Conservation (phyloP, 331 rosid genomes). For the Saraca asoca region DNA sequence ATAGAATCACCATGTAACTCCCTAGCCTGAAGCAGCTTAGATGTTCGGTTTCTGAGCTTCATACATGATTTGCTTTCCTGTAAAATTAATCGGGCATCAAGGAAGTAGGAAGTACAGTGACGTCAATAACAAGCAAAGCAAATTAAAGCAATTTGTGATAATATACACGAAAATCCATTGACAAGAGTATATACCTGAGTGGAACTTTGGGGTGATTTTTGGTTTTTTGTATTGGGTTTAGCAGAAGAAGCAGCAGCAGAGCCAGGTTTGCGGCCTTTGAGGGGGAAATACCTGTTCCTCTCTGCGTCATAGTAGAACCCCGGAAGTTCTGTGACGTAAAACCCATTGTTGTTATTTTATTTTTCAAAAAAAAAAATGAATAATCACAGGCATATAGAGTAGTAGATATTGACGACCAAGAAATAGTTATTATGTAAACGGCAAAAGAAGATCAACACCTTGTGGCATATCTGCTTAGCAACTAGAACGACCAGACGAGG, state of each 20-base stretch:
- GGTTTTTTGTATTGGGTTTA: slow-evolving; percentile 29
- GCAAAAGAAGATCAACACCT: too few species aligned
- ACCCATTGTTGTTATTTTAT: too few species aligned
- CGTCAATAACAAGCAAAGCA: not conserved
- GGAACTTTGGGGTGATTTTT: slow-evolving; percentile 28
- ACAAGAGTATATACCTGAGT: slow-evolving; percentile 43
- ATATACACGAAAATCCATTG: too few species aligned
- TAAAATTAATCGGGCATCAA: slow-evolving; percentile 2
- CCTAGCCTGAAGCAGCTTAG: slow-evolving; percentile 70
- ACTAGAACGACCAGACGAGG: too few species aligned
- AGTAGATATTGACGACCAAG: too few species aligned
- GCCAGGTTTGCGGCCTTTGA: slow-evolving; percentile 87
- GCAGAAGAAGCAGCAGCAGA: slow-evolving; percentile 44
- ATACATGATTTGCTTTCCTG: slow-evolving; percentile 44
- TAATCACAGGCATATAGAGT: too few species aligned
- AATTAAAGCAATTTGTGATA: too few species aligned
- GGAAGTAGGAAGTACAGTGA: not conserved
- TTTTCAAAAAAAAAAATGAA: too few species aligned
- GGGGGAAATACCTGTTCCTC: slow-evolving; percentile 79
- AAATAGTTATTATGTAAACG: too few species aligned
- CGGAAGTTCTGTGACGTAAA: slow-evolving; percentile 59
- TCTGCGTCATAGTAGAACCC: slow-evolving; percentile 79
- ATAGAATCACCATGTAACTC: slow-evolving; percentile 69
- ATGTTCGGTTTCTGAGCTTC: slow-evolving; percentile 42
- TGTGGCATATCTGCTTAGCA: too few species aligned